Percentiles rank a stretch among this genome's conserved stretches.
Evolutionary conservation across 176 grass and related monocot genomes (phyloP).

Genomic region (Oryza brachyantha): DNA sequence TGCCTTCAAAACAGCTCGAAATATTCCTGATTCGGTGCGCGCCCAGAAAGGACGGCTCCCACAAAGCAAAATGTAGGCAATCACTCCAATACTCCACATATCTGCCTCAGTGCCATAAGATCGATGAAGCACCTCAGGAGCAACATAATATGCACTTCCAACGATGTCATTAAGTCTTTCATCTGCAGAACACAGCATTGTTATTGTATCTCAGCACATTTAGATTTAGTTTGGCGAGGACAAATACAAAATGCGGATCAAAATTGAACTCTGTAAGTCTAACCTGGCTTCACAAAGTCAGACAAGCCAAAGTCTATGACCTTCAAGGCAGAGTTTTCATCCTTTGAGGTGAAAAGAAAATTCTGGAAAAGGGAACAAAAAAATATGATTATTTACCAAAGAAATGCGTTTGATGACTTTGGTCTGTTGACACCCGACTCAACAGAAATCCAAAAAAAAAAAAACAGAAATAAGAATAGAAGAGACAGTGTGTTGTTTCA

Average conservation of each 20-base stretch:
- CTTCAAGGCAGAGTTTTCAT: constrained; percentile 84
- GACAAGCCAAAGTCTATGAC: constrained; percentile 99
- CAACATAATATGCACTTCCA: constrained; percentile 97
- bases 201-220: constrained; percentile 11
- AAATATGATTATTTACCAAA: constrained; percentile 25
- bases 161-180: constrained; percentile 99
- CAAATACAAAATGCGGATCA: constrained; percentile 21
- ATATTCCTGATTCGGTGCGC: constrained; percentile 95
- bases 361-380: constrained; percentile 54
- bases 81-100: constrained; percentile 99
- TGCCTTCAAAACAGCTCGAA: constrained; percentile 91
- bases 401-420: not conserved
- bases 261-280: constrained; percentile 12
- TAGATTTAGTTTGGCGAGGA: constrained; percentile 25
- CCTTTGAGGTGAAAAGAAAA: constrained; percentile 89
- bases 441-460: too few relatives aligned
- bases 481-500: constrained; percentile 11
- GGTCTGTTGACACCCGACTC: not conserved
- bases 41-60: constrained; percentile 98
- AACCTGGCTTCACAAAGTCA: constrained; percentile 99
- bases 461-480: constrained; percentile 7
- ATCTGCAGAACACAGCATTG: constrained; percentile 46
- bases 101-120: constrained; percentile 92
- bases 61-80: constrained; percentile 97
- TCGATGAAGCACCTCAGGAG: constrained; percentile 95